phyloP scores from a whole-genome alignment of 257 asterid species.

The Agastache rugosa region DNA sequence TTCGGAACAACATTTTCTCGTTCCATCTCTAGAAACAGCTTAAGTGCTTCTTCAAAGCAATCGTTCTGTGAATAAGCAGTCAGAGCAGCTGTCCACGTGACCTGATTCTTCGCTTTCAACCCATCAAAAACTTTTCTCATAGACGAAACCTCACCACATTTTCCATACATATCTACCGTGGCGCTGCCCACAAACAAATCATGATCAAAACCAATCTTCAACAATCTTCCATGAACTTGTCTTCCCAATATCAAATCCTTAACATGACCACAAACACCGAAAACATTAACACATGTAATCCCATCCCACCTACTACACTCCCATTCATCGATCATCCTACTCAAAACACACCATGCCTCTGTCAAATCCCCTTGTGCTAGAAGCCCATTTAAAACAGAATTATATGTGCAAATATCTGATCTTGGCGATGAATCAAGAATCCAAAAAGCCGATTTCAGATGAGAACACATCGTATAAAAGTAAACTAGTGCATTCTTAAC shows the following conservation, averaged over 20 bases:
- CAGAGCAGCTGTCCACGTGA: slow-evolving; percentile 75
- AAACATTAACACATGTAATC: slow-evolving; percentile 59
- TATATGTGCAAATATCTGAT: slow-evolving; percentile 65
- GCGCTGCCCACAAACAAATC: slow-evolving; percentile 69
- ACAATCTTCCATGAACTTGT: slow-evolving; percentile 59
- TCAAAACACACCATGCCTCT: slow-evolving; percentile 57
- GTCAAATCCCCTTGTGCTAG: slow-evolving; percentile 49
- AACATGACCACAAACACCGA: slow-evolving; percentile 64
- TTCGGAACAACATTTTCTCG: slow-evolving; percentile 61
- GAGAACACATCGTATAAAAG: slow-evolving; percentile 59
- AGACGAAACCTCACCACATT: slow-evolving; percentile 62
- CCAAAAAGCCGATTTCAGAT: slow-evolving; percentile 52
- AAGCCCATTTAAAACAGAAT: slow-evolving; percentile 63
- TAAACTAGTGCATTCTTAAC: slow-evolving; percentile 75
- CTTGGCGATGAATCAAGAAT: slow-evolving; percentile 57
- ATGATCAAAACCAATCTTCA: slow-evolving; percentile 52
- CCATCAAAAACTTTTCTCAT: slow-evolving; percentile 53
- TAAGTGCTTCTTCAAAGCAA: slow-evolving; percentile 74
- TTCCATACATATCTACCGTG: slow-evolving; percentile 79
- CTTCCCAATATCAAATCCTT: slow-evolving; percentile 65
- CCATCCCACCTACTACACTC: slow-evolving; percentile 61
- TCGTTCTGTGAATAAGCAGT: slow-evolving; percentile 78
- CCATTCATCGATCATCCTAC: slow-evolving; percentile 53
- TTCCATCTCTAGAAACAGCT: slow-evolving; percentile 64
- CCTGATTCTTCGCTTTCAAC: slow-evolving; percentile 59